These are phyloP conservation scores for Talaromyces liani DNA, from an alignment of 495 filamentous ascomycete genomes.

Conservation along the genomic window DNA sequence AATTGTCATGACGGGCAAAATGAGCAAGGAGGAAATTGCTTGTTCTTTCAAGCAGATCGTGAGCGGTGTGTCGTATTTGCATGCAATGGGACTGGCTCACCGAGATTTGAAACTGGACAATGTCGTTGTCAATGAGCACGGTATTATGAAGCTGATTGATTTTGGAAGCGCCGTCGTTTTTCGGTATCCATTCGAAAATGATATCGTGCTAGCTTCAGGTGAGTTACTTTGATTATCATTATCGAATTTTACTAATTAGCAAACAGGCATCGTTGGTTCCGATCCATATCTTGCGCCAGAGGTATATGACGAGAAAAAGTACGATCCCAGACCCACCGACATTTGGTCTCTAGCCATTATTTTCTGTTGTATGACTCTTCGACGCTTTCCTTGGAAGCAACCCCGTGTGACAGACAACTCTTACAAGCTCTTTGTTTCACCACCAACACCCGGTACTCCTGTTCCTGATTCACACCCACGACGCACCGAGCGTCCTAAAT, in stretches of 20 bases:
- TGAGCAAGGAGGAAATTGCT: constrained; percentile 82
- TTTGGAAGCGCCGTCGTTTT: constrained; percentile 98
- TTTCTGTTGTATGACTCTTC: constrained; percentile 96
- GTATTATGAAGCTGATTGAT: constrained; percentile 99
- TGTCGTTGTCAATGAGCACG: constrained; percentile 90
- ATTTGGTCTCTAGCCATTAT: constrained; percentile 98
- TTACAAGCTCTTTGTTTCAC: constrained; percentile 82
- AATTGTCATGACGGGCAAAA: constrained; percentile 98
- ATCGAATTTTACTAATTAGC: constrained; percentile 7
- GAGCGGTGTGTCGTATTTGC: constrained; percentile 92
- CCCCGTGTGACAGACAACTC: constrained; percentile 89
- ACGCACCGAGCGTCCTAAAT: constrained; percentile 28
- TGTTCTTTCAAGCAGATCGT: constrained; percentile 94
- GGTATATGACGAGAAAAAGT: constrained; percentile 90
- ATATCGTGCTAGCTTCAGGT: constrained; percentile 83
- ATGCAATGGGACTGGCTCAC: constrained; percentile 93
- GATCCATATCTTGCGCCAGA: constrained; percentile 97
- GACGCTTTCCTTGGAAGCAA: constrained; percentile 96
- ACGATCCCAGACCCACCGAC: constrained; percentile 90
- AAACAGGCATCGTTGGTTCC: constrained; percentile 85
- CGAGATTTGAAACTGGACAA: constrained; percentile 97
- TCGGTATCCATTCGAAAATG: constrained; percentile 93
- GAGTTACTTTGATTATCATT: constrained; percentile 21
- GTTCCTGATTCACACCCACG: constrained; percentile 38
- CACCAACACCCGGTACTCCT: constrained; percentile 50